Evolutionary conservation across 176 grass and related monocot genomes (phyloP), one percentile per base, ranked within the genome.

Genomic region (Dendrocalamus sinicus): DNA sequence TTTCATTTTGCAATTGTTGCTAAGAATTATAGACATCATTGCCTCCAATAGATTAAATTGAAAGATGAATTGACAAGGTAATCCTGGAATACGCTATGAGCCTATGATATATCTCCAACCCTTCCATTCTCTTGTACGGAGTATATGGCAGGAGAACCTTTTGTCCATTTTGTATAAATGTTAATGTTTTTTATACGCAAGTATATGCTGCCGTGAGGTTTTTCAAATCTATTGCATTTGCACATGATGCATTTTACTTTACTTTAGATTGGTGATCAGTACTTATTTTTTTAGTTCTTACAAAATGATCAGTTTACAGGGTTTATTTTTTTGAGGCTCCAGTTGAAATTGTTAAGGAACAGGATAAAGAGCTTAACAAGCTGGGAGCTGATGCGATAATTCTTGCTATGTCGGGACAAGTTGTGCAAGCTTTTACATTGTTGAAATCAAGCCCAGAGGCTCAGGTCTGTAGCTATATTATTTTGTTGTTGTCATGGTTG

Each of bases 391-490:
- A 91, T 67, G 66, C 77, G 8, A 71, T 98, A 53, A 82, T 85
- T 88, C 89, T 86, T 67, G 54, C 88, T 20, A 93, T 95, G 85
- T 88, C 91, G 4, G 88, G 73, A 50, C 88, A 93, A 71, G 95
- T 98, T 3, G 43, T 83, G 7, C 89, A 93, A 51, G 91, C 95
- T 68, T 98, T 98, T 81, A 88, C 89, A 46, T 81, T 98, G 84
- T 72, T 98, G 53, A 94, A 92, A 77, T 87, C 84, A 84, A 95
- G 81, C 65, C 50, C 88, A 2, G 89, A 95, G 57, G 93, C 91
- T 68, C 95, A 95, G 89, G 95, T 98, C 28, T 53, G 30, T 77
- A 68, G 67, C 51, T 67, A 13, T 85, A 71, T 63, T 47, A 12
- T 54, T 81, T 72, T 23, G 7, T 67, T 24, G 15, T 2, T 79